Evolutionary conservation across 2,329 filamentous ascomycete species (phyloP).

Genomic region (Paracorniculantispora psalliotae): DNA sequence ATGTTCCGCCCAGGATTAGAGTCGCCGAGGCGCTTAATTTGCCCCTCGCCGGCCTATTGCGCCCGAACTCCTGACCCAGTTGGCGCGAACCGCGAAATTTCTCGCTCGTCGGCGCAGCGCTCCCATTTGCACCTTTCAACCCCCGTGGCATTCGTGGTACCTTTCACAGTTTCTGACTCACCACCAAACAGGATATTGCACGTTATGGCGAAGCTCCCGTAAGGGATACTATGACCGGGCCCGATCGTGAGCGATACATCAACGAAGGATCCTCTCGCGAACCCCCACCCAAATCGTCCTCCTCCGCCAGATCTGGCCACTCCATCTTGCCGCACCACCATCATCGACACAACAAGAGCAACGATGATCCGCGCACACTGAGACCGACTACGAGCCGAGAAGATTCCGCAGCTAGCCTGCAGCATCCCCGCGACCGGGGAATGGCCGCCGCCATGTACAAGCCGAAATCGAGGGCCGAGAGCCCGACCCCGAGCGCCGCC

Average conservation of each 20-base stretch:
- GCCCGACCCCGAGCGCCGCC: slow-evolving; percentile 72
- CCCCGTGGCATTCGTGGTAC: slow-evolving; percentile 6
- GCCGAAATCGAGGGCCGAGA: slow-evolving; percentile 60
- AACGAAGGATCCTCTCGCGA: slow-evolving; percentile 42
- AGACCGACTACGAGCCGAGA: slow-evolving; percentile 73
- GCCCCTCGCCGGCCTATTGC: slow-evolving; percentile 11
- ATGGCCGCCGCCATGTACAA: slow-evolving; percentile 41
- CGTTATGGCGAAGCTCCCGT: slow-evolving; percentile 75
- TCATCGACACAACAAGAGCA: slow-evolving; percentile 62
- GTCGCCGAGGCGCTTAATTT: slow-evolving; percentile 1
- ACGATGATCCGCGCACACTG: slow-evolving; percentile 59
- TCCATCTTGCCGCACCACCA: slow-evolving; percentile 45
- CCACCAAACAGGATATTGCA: slow-evolving; percentile 57
- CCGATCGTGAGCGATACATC: slow-evolving; percentile 63
- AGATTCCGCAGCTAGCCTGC: slow-evolving; percentile 55
- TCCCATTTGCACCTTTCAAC: background rate
- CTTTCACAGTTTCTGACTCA: slow-evolving; percentile 19
- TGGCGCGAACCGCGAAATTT: slow-evolving; percentile 8
- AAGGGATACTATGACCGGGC: slow-evolving; percentile 61
- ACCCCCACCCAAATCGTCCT: slow-evolving; percentile 56
- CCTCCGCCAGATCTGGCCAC: slow-evolving; percentile 55
- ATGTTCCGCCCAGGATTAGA: background rate
- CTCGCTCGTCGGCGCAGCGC: background rate
- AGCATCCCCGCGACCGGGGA: slow-evolving; percentile 47
- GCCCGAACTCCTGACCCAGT: slow-evolving; percentile 3